phyloP scores from a whole-genome alignment of 208 protist species.

The Crithidia sp. region DNA sequence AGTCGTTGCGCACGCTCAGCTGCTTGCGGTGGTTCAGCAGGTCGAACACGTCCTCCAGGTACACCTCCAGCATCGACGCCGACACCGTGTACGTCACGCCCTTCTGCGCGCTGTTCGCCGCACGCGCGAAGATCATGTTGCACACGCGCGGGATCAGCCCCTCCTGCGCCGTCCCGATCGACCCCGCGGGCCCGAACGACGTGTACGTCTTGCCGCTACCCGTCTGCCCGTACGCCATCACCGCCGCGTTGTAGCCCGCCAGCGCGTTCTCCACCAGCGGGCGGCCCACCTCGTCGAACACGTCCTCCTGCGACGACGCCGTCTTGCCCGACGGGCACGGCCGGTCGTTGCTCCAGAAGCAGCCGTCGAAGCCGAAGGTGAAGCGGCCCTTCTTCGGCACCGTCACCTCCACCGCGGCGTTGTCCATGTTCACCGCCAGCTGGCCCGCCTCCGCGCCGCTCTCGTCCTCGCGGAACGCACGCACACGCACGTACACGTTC shows the following conservation, averaged over 20 bases:
- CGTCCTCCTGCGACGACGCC: conserved; percentile 73
- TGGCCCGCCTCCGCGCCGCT: conserved; percentile 38
- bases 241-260: conserved; percentile 81
- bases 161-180: conserved; percentile 63
- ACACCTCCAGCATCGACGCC: conserved; percentile 95
- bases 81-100: conserved; percentile 65
- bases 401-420: conserved; percentile 63
- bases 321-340: conserved; percentile 46
- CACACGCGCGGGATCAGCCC: conserved; percentile 86
- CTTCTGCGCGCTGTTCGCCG: conserved; percentile 58
- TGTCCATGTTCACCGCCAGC: conserved; percentile 72
- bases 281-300: conserved; percentile 90
- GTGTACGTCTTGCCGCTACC: conserved; percentile 90
- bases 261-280: conserved; percentile 91
- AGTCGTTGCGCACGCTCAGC: conserved; percentile 90
- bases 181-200: conserved; percentile 66
- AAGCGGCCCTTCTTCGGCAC: conserved; percentile 78
- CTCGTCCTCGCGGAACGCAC: conserved; percentile 64
- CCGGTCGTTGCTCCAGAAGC: conserved; percentile 91
- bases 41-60: conserved; percentile 96
- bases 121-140: conserved; percentile 83
- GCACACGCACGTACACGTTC: conserved; percentile 88
- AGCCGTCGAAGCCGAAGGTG: conserved; percentile 93
- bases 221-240: conserved; percentile 93
- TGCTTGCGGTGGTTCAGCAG: conserved; percentile 87